A percentile compares a stretch with the other conserved stretches of the same genome.
Conservation (phyloP, 768 basidiomycete genomes). For the Strobilomyces echinocephalus region DNA sequence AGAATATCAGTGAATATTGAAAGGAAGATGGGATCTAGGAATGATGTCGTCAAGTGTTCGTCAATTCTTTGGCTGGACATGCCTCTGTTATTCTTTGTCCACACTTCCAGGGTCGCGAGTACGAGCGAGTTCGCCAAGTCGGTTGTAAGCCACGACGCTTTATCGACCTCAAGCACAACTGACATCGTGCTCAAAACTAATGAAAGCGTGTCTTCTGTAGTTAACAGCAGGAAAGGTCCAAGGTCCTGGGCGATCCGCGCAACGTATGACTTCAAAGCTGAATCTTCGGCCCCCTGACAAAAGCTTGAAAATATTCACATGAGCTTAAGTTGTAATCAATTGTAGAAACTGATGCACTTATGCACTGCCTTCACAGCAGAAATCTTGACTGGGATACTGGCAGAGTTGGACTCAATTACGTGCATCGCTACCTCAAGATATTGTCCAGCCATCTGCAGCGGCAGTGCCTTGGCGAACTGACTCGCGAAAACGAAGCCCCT, state of each 20-base stretch:
- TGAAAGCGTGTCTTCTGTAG: slow-evolving; percentile 84
- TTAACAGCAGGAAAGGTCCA: slow-evolving; percentile 72
- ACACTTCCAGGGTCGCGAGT: slow-evolving; percentile 67
- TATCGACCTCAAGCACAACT: slow-evolving; percentile 69
- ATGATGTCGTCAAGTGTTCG: slow-evolving; percentile 1
- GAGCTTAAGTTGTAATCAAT: not conserved
- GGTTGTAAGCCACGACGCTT: slow-evolving; percentile 64
- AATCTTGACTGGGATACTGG: slow-evolving; percentile 84
- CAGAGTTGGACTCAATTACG: slow-evolving; percentile 69
- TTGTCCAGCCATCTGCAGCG: slow-evolving; percentile 67
- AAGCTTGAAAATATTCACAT: slow-evolving; percentile 45
- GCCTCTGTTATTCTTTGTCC: slow-evolving; percentile 88
- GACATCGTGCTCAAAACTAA: slow-evolving; percentile 84
- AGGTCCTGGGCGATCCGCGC: slow-evolving; percentile 75
- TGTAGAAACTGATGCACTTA: slow-evolving; percentile 55
- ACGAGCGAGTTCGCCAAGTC: slow-evolving; percentile 67
- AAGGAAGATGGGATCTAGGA: slow-evolving; percentile 80
- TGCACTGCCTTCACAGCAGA: slow-evolving; percentile 91
- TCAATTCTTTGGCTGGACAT: not conserved
- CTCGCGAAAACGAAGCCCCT: slow-evolving; percentile 93
- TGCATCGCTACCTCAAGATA: slow-evolving; percentile 86
- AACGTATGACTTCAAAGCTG: slow-evolving; percentile 58
- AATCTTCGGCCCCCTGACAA: slow-evolving; percentile 56
- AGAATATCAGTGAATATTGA: slow-evolving; percentile 83
- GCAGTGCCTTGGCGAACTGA: slow-evolving; percentile 74